Evolutionary conservation across 129 eudicot species (phyloP), one percentile per base, ranked within the genome.

Genomic region (Arctium lappa): DNA sequence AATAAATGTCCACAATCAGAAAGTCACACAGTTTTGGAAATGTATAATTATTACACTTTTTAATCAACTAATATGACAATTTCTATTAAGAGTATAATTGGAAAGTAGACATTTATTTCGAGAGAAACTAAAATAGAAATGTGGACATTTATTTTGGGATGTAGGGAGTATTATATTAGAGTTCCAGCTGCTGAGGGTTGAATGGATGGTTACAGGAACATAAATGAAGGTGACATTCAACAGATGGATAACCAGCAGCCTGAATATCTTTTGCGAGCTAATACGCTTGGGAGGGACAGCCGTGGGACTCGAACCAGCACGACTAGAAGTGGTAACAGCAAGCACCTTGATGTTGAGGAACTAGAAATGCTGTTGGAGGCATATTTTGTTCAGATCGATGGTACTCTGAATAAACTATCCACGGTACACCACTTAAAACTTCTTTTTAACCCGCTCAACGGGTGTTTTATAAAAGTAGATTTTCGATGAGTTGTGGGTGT

Each of bases 361-460:
- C 90, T 91, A 13, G 94, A 91, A 79, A 91, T 87, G 90, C 89
- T 88, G 6, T 78, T 91, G 79, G 94, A 91, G 73, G 94, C 94
- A 5, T 91, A 88, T 44, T 91, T 91, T 66, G 92, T 86, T 56
- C 94, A 91, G 77, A 86, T 91, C 15, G 94, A 91, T 50, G 94
- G 94, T 5, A 83, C 89, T 34, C 82, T 83, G 72, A 88, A 91
- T 44, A 88, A 91, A 56, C 76, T 91, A 37, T 85, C 89, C 36
- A 85, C 86, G 63, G 94, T 88, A 86, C 0, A 82, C 71, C 27
- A 68, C 32, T 70, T 60, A 36, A 6, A 27, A 38, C 38, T 22
- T 46, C 37, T 34, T 1, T 11, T 40, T 18, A 39, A 18, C 8
- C 36, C 36, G 22, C 31, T 73, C 44, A 2, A 29, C 29, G 6